Evolutionary conservation across 208 protist genomes (phyloP), one percentile per base, ranked within the genome.

Genomic region (Crithidia fasciculata): DNA sequence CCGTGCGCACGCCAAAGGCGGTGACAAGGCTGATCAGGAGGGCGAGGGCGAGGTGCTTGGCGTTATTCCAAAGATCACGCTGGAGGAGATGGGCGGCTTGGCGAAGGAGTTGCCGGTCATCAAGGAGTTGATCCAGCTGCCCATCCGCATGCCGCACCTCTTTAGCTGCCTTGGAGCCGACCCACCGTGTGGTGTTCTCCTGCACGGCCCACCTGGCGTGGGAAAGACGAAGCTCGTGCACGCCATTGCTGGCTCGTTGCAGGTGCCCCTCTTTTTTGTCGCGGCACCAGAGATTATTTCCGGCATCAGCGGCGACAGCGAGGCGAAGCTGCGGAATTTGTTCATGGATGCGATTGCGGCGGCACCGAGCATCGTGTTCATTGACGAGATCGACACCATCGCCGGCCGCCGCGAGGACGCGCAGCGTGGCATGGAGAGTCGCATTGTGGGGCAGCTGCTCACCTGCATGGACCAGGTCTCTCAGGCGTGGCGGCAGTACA

Each of bases 311-410:
- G 99, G 99, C n/a, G 98, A 99, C 78, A 99, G 95, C 66, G 99
- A 99, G 86, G 84, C 90, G 16, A 99, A 99, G 54, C 87, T 99
- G 67, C 86, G 99, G 8, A 83, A 94, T 49, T 76, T 99, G 28
- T 99, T 99, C 74, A 85, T 83, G 57, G 91, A 98, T 63, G 98
- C 98, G 50, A 83, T 94, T 16, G 86, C 74, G 59, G 87, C 86
- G 4, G 98, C 98, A 8, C 99, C 99, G 13, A 98, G 94, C 58
- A 90, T 99, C 54, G 90, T 99, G 10, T 99, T 99, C 76, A 98
- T 99, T 66, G 99, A 99, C 86, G 98, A 99, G 79, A 99, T 99
- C 78, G 99, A 99, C 82, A 96, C 91, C 49, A 98, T 98, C 60
- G 93, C 93, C 13, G 92, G 93, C 41, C 90, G 92, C 19, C 93